Percentiles rank a stretch among this genome's conserved stretches.
These are phyloP conservation scores for Neonothopanus nambi DNA, from an alignment of 1,284 basidiomycete genomes.

Conservation along the genomic window DNA sequence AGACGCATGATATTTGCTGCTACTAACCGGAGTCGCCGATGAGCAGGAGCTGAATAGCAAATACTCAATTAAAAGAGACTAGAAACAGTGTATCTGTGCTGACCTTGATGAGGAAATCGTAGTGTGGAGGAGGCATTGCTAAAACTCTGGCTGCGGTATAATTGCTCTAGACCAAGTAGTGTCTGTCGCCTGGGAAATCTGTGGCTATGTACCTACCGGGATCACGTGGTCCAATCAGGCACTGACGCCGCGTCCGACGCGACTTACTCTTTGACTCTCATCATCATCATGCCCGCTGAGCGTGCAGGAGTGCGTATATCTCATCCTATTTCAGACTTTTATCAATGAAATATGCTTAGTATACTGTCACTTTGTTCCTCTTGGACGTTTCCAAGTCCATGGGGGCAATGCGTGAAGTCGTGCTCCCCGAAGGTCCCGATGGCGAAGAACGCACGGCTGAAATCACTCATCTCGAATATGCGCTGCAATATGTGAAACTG, in stretches of 20 bases:
- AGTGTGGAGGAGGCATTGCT: constrained; percentile 83
- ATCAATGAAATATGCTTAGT: constrained; percentile 40
- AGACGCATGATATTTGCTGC: constrained; percentile 1
- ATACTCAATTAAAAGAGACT: neutral
- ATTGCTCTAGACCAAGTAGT: too few species aligned
- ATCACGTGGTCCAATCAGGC: constrained; percentile 2
- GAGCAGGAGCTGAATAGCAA: constrained; percentile 72
- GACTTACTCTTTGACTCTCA: constrained; percentile 1
- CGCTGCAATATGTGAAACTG: constrained; percentile 82
- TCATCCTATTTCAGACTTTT: neutral
- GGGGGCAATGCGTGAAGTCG: constrained; percentile 60
- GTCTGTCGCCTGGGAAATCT: too few species aligned
- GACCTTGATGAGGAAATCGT: constrained; percentile 93
- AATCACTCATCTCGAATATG: constrained; percentile 79
- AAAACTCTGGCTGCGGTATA: neutral
- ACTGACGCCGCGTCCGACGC: neutral
- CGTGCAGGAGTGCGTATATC: constrained; percentile 64
- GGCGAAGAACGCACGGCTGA: constrained; percentile 53
- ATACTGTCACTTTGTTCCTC: constrained; percentile 83
- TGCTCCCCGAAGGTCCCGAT: constrained; percentile 54
- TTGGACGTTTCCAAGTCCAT: constrained; percentile 88
- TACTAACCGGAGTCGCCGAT: constrained; percentile 91
- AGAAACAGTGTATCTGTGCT: constrained; percentile 19
- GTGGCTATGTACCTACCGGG: neutral
- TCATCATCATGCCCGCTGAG: constrained; percentile 35